phyloP scores from a whole-genome alignment of 1,139 yeast genomes.

The Blastobotrys arbuscula region DNA sequence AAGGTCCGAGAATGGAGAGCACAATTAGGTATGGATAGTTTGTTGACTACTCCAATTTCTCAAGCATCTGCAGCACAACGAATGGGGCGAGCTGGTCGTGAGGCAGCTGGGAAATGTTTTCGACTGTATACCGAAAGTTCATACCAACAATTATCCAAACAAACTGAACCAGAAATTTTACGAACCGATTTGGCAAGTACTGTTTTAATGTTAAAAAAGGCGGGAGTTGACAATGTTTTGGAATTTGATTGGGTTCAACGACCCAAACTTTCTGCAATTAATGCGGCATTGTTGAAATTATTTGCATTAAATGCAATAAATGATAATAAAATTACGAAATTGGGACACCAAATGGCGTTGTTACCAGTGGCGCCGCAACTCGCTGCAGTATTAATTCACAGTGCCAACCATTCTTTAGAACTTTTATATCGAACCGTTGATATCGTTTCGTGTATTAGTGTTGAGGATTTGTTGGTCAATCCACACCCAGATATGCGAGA shows the following conservation, averaged over 20 bases:
- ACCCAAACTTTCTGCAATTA: conserved; percentile 74
- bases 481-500: conserved; percentile 80
- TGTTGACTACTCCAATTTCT: conserved; percentile 86
- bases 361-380: conserved; percentile 88
- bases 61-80: conserved; percentile 94
- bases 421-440: conserved; percentile 63
- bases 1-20: conserved; percentile 95
- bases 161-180: conserved; percentile 89
- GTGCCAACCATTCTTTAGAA: conserved; percentile 42
- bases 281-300: conserved; percentile 71
- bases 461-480: conserved; percentile 76
- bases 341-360: conserved; percentile 81
- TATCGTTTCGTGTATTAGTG: conserved; percentile 87
- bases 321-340: conserved; percentile 63
- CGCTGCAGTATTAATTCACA: conserved; percentile 78
- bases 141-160: conserved; percentile 55
- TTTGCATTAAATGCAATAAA: conserved; percentile 76
- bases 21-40: conserved; percentile 81
- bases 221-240: conserved; percentile 77
- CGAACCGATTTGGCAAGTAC: conserved; percentile 85
- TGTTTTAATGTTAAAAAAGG: conserved; percentile 70
- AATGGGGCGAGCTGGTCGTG: conserved; percentile 99
- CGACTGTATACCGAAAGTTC: conserved; percentile 74
- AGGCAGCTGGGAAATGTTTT: conserved; percentile 82
- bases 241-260: conserved; percentile 91